A percentile compares a stretch with the other conserved stretches of the same genome.
These are phyloP conservation scores for Pyrus hybrid DNA, from an alignment of 331 rosid species.

Conservation along the genomic window DNA sequence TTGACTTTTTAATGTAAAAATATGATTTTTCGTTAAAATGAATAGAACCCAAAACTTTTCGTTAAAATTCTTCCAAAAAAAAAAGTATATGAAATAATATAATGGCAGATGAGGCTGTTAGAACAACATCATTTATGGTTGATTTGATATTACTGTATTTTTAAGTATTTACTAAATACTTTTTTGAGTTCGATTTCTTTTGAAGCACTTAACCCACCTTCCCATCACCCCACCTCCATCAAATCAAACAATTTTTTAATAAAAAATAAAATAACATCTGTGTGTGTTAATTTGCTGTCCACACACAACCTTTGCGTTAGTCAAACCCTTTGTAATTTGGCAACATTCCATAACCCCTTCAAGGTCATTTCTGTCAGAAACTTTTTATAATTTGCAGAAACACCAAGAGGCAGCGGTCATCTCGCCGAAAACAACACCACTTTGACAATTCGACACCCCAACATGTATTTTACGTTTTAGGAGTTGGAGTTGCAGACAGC, in stretches of 20 bases:
- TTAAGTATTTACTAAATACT: too few species aligned
- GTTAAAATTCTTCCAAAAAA: too few species aligned
- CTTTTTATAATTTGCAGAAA: neutral
- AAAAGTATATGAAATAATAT: neutral
- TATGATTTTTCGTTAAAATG: too few species aligned
- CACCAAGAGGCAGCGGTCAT: neutral
- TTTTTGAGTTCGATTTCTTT: too few species aligned
- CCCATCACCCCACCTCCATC: neutral
- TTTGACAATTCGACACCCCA: neutral
- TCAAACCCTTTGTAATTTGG: slow-evolving; percentile 13
- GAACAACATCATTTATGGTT: too few species aligned
- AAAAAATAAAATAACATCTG: neutral
- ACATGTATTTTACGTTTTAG: neutral
- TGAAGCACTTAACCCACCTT: too few species aligned
- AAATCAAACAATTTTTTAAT: neutral
- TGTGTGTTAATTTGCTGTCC: neutral
- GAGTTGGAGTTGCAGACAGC: neutral
- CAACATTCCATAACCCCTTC: neutral
- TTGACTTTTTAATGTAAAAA: too few species aligned
- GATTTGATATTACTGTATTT: too few species aligned
- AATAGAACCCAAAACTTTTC: too few species aligned
- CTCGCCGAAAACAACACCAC: too few species aligned
- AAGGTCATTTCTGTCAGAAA: neutral
- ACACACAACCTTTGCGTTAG: neutral
- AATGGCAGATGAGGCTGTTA: neutral